A percentile compares a stretch with the other conserved stretches of the same genome.
phyloP scores from a whole-genome alignment of 257 asterid species.

The Salvia splendens region DNA sequence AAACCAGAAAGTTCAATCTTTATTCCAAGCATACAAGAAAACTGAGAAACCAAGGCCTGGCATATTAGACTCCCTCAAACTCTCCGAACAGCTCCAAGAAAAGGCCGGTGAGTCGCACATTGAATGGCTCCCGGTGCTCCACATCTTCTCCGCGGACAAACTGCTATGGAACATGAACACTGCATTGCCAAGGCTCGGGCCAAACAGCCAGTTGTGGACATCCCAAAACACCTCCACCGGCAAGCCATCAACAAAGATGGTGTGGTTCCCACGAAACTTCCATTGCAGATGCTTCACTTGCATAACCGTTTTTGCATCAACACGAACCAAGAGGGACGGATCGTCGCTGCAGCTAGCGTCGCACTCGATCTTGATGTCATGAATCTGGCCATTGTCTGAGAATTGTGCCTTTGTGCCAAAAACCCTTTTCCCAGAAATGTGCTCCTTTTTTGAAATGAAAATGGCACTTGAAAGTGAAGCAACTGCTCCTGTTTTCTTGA shows the following conservation, averaged over 20 bases:
- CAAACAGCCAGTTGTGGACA: conserved; percentile 84
- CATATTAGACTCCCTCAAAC: conserved; percentile 47
- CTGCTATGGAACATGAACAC: conserved; percentile 78
- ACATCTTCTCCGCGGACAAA: conserved; percentile 63
- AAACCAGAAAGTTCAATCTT: conserved; percentile 42
- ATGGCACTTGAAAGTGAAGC: conserved; percentile 46
- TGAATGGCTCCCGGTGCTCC: conserved; percentile 46
- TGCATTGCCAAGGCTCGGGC: conserved; percentile 62
- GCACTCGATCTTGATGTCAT: conserved; percentile 78
- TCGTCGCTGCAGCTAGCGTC: conserved; percentile 51
- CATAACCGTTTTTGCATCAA: conserved; percentile 71
- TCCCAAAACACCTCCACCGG: conserved; percentile 90
- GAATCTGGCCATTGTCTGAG: conserved; percentile 61
- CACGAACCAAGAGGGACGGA: conserved; percentile 58
- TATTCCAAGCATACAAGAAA: conserved; percentile 84
- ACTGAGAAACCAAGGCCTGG: conserved; percentile 72
- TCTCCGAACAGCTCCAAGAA: conserved; percentile 55
- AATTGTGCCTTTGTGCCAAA: conserved; percentile 71
- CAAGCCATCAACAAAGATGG: conserved; percentile 74
- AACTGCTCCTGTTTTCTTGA: conserved; percentile 64
- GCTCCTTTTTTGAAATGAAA: conserved; percentile 71
- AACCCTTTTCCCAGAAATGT: conserved; percentile 70
- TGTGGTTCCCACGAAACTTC: conserved; percentile 83
- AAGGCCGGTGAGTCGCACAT: conserved; percentile 43
- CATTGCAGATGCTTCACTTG: conserved; percentile 72